phyloP scores from a whole-genome alignment of 768 basidiomycete genomes.

The Rhodotorula taiwanensis region DNA sequence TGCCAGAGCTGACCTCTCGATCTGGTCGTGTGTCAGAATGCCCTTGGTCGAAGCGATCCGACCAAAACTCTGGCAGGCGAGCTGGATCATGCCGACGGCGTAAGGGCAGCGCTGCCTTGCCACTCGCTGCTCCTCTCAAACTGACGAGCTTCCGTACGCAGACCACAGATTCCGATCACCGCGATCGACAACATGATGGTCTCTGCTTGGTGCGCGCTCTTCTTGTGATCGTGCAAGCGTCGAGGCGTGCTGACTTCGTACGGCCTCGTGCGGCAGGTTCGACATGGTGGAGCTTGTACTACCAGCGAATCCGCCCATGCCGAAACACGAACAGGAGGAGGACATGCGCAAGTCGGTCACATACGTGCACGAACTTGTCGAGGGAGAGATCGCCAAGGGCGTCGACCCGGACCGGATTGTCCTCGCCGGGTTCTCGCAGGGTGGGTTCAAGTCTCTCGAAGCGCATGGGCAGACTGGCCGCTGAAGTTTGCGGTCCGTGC shows the following conservation, averaged over 20 bases:
- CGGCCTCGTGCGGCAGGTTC: background rate
- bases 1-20: background rate
- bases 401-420: conserved; percentile 1
- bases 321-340: conserved; percentile 1
- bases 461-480: rapidly evolving
- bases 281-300: conserved; percentile 1
- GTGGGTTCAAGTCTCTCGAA: background rate
- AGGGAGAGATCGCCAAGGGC: background rate
- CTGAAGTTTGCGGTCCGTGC: background rate
- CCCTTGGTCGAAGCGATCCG: background rate
- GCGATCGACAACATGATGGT: background rate
- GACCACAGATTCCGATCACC: background rate
- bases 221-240: background rate
- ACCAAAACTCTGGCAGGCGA: background rate
- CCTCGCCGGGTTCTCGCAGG: background rate
- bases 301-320: background rate
- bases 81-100: background rate
- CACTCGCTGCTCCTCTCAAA: background rate
- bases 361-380: background rate
- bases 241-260: background rate
- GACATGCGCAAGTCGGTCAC: background rate
- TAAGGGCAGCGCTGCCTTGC: background rate
- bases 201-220: background rate
- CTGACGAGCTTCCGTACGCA: background rate
- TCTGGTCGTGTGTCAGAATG: background rate